Evolutionary conservation across 1,284 basidiomycete genomes (phyloP), one percentile per base, ranked within the genome.

Genomic region (Boletus sp.): DNA sequence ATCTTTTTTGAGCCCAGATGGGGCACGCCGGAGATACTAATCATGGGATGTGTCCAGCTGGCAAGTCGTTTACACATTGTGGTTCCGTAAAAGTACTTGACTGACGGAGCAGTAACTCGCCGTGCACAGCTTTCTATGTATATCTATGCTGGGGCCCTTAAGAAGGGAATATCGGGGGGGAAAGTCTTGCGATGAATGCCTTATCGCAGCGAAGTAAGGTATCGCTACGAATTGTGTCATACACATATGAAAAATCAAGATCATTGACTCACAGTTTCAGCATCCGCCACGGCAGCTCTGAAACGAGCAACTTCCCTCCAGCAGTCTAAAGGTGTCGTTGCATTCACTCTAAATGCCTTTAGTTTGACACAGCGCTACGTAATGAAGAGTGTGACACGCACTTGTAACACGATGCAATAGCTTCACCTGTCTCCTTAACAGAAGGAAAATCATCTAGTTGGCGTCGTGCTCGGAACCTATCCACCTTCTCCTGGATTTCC

Each of bases 301-400:
- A 95, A 95, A 25, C 80, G 81, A n/a, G 77, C 75, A 7, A 93
- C 90, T 69, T 93, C 84, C 63, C 79, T 81, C 88, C 88, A 92
- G 75, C 93, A 95, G 65, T 94, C 84, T 47, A 95, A 75, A 27
- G 91, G 80, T 8, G 80, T 83, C 1, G 77, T 76, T 8, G 79
- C 73, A 68, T 93, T 83, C 63, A 79, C 78, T 70, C 92, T 94
- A 56, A 23, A 38, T 30, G 48, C 48, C 61, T 14, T 66, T 35
- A 58, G 56, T 64, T n/a, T 47, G 56, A 46, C n/a, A 23, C 38
- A 52, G n/a, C 35, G 17, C 19, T n/a, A n/a, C n/a, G n/a, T n/a
- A 9, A 25, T 16, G 46, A 40, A 44, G 23, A 53, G 33, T 19
- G 53, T 37, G 46, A 57, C 25, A 65, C 60, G 60, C 66, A 90